Percentiles rank a stretch among this genome's conserved stretches.
Conservation (phyloP, 2,329 filamentous ascomycete species). For the Leptographium lundbergii region DNA sequence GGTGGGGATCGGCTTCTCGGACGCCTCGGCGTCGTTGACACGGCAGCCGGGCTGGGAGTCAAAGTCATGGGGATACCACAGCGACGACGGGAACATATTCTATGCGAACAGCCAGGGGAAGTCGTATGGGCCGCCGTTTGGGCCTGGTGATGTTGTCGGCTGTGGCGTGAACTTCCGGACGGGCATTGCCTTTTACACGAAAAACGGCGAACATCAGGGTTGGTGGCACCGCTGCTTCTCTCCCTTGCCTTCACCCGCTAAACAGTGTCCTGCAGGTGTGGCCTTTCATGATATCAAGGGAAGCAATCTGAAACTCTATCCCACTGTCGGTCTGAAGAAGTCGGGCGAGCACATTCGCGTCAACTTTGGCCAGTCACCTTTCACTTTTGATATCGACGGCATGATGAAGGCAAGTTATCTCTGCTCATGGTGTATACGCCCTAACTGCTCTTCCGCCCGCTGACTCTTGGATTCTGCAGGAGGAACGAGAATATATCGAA, state of each 20-base stretch:
- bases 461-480: conserved; percentile 23
- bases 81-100: conserved; percentile 53
- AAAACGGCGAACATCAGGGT: conserved; percentile 48
- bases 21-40: conserved; percentile 37
- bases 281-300: conserved; percentile 54
- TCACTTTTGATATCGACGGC: conserved; percentile 82
- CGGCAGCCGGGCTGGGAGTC: conserved; percentile 54
- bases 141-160: conserved; percentile 45
- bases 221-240: conserved; percentile 13
- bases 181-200: conserved; percentile 55
- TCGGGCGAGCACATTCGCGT: conserved; percentile 46
- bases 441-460: background rate
- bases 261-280: conserved; percentile 35
- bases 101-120: conserved; percentile 43
- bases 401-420: conserved; percentile 56
- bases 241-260: conserved; percentile 8
- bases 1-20: conserved; percentile 51
- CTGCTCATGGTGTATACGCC: background rate
- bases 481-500: conserved; percentile 46
- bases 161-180: conserved; percentile 55
- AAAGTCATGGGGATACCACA: conserved; percentile 57
- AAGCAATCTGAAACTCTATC: conserved; percentile 48
- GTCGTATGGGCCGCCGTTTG: conserved; percentile 43
- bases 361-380: conserved; percentile 63
- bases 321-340: conserved; percentile 52